Evolutionary conservation across 768 basidiomycete genomes (phyloP), one percentile per base, ranked within the genome.

Genomic region (Leccinum pellstonianum): DNA sequence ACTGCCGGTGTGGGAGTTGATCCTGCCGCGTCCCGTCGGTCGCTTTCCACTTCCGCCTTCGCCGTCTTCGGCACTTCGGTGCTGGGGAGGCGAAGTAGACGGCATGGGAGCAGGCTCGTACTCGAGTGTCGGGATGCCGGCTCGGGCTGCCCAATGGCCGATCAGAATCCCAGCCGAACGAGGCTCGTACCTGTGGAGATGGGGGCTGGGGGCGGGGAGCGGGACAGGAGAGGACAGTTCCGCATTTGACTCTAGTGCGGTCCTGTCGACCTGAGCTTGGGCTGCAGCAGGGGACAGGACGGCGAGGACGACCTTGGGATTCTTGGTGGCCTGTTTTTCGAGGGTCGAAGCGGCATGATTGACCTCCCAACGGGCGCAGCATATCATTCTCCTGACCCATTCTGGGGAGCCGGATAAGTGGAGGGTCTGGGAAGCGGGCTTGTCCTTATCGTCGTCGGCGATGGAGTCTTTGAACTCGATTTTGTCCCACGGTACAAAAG

Each of bases 311-410:
- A 90, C 85, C 63, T 83, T 86, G 49, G 76, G 77, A 8, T 73
- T 61, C 50, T 67, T 67, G 12, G 63, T 29, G 7, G 48, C 19
- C 21, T 60, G 48, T 0, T 68, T 66, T 27, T 73, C 67, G 35
- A 66, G 49, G 33, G 77, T 74, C 4, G 72, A 59, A 17, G 66
- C 59, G n/a, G 81, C 81, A 57, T 87, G 78, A 51, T 88, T 80
- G 46, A 81, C 70, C 68, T 91, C 90, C 88, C 88, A 93, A 17
- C 81, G 82, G 3, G 87, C 88, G 68, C 91, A 92, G 68, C 88
- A 93, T 58, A 93, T 86, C 35, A 88, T 90, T 58, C 91, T 82
- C 62, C 91, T 84, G 29, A 93, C 82, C 91, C 91, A 93, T 68
- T 93, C 91, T 12, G 91, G 91, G 9, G 87, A 86, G 5, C 77